A percentile compares a stretch with the other conserved stretches of the same genome.
Conservation (phyloP, 257 asterid genomes). For the Euphrasia confusa region DNA sequence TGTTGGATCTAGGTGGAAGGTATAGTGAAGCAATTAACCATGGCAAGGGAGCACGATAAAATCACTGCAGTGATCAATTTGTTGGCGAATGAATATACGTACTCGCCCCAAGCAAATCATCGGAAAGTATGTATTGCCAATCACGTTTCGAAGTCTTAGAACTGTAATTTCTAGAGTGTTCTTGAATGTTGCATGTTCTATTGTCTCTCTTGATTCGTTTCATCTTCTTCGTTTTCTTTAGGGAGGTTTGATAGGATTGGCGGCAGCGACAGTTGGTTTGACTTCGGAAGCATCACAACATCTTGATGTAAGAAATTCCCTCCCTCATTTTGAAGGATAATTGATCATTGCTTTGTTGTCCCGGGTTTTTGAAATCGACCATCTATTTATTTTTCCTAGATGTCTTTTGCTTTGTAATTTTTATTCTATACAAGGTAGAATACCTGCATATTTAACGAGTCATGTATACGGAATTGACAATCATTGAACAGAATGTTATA, state of each 20-base stretch:
- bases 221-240: slow-evolving; percentile 24
- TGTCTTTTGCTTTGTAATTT: background rate
- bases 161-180: slow-evolving; percentile 7
- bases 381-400: background rate
- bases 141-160: background rate
- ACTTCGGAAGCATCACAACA: slow-evolving; percentile 86
- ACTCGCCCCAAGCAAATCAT: slow-evolving; percentile 88
- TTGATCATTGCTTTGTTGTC: background rate
- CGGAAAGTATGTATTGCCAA: slow-evolving; percentile 52
- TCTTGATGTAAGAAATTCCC: slow-evolving; percentile 66
- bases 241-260: slow-evolving; percentile 99
- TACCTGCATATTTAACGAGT: background rate
- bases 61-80: slow-evolving; percentile 72
- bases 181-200: slow-evolving; percentile 11
- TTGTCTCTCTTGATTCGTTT: slow-evolving; percentile 14
- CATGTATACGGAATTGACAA: slow-evolving; percentile 5
- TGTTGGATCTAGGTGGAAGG: slow-evolving; percentile 87
- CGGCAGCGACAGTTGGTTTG: slow-evolving; percentile 98
- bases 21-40: slow-evolving; percentile 78
- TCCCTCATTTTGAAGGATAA: background rate
- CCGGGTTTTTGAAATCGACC: background rate
- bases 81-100: slow-evolving; percentile 68
- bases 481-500: slow-evolving; percentile 4
- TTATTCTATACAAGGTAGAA: background rate
- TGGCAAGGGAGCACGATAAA: slow-evolving; percentile 76